phyloP scores from a whole-genome alignment of 179 eudicot genomes.

The Heliamphora pulchella region DNA sequence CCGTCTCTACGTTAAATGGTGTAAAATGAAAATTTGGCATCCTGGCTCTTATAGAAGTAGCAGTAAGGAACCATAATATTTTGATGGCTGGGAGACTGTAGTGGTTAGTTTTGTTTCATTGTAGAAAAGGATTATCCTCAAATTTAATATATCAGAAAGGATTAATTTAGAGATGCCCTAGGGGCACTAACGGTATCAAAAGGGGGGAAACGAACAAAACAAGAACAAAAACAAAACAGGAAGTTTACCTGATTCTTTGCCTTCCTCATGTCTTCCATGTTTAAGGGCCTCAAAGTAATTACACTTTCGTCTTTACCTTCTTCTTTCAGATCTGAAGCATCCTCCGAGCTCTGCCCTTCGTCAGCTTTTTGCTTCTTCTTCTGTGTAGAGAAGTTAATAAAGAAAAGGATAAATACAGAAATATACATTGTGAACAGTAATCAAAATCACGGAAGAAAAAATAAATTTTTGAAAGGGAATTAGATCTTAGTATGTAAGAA shows the following conservation, averaged over 20 bases:
- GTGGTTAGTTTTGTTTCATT: not conserved
- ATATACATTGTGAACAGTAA: not conserved
- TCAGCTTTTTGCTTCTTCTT: slow-evolving; percentile 58
- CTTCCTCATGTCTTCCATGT: slow-evolving; percentile 90
- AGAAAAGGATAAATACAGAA: not conserved
- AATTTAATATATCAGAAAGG: not conserved
- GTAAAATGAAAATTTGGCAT: no score
- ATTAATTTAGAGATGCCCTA: not conserved
- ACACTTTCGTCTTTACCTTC: slow-evolving; percentile 50
- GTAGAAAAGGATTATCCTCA: not conserved
- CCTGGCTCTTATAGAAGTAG: no score
- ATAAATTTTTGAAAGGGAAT: not conserved
- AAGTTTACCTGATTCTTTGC: slow-evolving; percentile 82
- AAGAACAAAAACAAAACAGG: not conserved
- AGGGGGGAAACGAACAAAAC: not conserved
- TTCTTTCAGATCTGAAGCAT: slow-evolving; percentile 38
- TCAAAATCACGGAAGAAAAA: not conserved
- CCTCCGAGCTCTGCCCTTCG: slow-evolving; percentile 39
- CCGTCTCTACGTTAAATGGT: no score
- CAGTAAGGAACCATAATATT: no score
- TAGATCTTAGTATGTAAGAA: slow-evolving; percentile 1
- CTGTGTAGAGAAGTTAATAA: slow-evolving; percentile 27
- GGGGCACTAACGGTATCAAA: not conserved
- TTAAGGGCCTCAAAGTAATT: slow-evolving; percentile 61
- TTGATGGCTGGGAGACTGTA: no score